These are phyloP conservation scores for Litchi chinensis DNA, from an alignment of 345 rosid genomes.

Conservation along the genomic window DNA sequence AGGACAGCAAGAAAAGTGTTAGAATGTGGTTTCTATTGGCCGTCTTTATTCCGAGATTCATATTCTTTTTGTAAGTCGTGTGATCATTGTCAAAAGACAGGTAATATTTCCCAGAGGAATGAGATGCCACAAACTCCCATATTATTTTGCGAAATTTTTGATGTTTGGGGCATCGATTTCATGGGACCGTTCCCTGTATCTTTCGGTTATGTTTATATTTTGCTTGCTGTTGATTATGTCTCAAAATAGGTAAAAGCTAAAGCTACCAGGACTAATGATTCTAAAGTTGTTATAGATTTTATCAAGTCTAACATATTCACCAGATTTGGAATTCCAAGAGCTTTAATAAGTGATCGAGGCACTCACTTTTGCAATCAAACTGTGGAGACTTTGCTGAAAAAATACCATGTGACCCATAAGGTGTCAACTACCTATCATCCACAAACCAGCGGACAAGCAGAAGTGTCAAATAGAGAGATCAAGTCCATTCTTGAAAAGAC, in stretches of 20 bases:
- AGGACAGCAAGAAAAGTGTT: too few relatives aligned
- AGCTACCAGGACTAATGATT: too few relatives aligned
- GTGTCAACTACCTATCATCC: background rate
- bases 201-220: background rate
- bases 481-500: background rate
- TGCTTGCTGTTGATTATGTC: too few relatives aligned
- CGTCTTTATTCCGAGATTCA: too few relatives aligned
- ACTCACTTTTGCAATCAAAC: background rate
- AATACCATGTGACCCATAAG: background rate
- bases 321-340: background rate
- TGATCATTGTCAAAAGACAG: too few relatives aligned
- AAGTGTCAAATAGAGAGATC: background rate
- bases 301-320: too few relatives aligned
- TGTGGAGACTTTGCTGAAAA: background rate
- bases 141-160: background rate
- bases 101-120: background rate
- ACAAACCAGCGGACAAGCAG: too few relatives aligned
- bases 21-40: too few relatives aligned
- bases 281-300: too few relatives aligned
- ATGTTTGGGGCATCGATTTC: conserved; percentile 9
- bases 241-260: too few relatives aligned
- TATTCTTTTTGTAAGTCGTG: too few relatives aligned
- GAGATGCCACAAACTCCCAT: too few relatives aligned
- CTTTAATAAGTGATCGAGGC: background rate
- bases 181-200: conserved; percentile 1